These are phyloP conservation scores for Apiospora sp. DNA, from an alignment of 2,329 filamentous ascomycete genomes.

Conservation along the genomic window DNA sequence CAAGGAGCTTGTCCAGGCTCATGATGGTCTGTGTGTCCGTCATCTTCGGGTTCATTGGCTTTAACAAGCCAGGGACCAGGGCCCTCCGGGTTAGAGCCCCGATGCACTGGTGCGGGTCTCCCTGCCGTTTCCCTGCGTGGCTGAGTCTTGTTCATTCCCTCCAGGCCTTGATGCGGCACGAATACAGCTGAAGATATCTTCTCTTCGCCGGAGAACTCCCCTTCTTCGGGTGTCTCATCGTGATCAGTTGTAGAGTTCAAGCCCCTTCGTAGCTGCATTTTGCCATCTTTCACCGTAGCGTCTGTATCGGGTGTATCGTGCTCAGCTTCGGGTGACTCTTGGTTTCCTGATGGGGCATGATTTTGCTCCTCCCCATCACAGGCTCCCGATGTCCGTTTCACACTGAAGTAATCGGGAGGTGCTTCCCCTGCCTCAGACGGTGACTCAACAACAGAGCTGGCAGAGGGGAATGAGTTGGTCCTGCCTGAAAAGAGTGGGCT, in stretches of 20 bases:
- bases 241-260: constrained; percentile 37
- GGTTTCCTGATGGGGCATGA: not conserved
- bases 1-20: constrained; percentile 42
- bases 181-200: constrained; percentile 89
- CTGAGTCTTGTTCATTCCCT: constrained; percentile 51
- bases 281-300: not conserved
- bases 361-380: not conserved
- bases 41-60: constrained; percentile 58
- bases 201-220: constrained; percentile 76
- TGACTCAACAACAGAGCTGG: constrained; percentile 11
- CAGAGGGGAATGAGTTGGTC: constrained; percentile 14
- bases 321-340: not conserved
- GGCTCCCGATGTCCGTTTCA: not conserved
- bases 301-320: not conserved
- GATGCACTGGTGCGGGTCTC: constrained; percentile 41
- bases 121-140: constrained; percentile 38
- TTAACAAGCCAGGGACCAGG: constrained; percentile 66
- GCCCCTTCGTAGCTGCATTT: not conserved
- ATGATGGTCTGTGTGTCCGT: constrained; percentile 41
- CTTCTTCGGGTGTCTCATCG: constrained; percentile 54
- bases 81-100: constrained; percentile 42
- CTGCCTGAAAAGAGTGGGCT: not conserved
- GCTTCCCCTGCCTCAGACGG: constrained; percentile 7
- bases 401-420: constrained; percentile 13
- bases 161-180: constrained; percentile 74